phyloP scores from a whole-genome alignment of 768 basidiomycete genomes.

The Tulasnella sp. region DNA sequence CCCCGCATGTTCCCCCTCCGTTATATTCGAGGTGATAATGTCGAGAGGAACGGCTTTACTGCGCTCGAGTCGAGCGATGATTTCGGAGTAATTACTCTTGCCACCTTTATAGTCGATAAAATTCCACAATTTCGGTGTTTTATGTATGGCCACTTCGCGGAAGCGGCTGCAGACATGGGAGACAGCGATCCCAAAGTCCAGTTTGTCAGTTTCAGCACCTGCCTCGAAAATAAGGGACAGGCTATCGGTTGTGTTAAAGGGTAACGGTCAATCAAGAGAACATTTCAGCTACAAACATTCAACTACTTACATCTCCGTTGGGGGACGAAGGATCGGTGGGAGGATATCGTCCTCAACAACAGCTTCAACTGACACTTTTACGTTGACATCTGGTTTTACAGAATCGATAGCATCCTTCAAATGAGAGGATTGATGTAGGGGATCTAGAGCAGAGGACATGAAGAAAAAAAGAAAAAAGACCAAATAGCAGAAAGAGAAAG shows the following conservation, averaged over 20 bases:
- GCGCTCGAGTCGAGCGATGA: not conserved
- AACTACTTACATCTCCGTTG: not conserved
- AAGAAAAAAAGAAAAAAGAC: too few species aligned
- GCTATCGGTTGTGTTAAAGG: not conserved
- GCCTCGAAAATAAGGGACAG: constrained; percentile 1
- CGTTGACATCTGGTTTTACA: too few species aligned
- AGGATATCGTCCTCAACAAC: too few species aligned
- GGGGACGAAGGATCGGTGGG: not conserved
- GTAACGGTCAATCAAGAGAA: not conserved
- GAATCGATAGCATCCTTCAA: too few species aligned
- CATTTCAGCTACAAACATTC: not conserved
- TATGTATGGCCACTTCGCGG: not conserved
- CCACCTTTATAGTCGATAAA: not conserved
- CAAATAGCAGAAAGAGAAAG: too few species aligned
- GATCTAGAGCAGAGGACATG: too few species aligned
- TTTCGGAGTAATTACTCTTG: not conserved
- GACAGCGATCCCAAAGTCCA: not conserved
- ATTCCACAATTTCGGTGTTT: not conserved
- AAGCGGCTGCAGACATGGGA: constrained; percentile 1
- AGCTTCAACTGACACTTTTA: too few species aligned
- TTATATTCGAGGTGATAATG: not conserved
- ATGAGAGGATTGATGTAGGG: too few species aligned
- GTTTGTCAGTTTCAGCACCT: not conserved
- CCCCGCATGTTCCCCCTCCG: not conserved
- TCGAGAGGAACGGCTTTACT: not conserved